phyloP scores from a whole-genome alignment of 306 rosid species.

The Cicer cuneatum region DNA sequence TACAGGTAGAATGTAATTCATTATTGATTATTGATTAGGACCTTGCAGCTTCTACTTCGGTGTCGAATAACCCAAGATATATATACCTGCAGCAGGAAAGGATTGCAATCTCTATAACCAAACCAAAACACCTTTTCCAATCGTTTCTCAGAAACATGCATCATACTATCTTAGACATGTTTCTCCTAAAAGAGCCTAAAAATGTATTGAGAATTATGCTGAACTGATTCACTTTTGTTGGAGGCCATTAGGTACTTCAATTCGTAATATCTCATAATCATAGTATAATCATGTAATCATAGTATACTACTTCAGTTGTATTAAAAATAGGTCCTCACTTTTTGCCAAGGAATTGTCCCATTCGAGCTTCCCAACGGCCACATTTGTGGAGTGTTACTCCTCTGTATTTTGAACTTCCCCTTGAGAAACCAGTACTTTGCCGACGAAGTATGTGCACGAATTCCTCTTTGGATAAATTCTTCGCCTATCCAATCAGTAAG shows the following conservation, averaged over 20 bases:
- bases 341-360: constrained; percentile 99
- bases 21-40: constrained; percentile 77
- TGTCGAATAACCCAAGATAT: constrained; percentile 99
- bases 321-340: constrained; percentile 73
- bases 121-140: constrained; percentile 81
- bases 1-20: constrained; percentile 68
- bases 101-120: constrained; percentile 81
- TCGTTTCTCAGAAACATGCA: constrained; percentile 66
- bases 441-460: constrained; percentile 95
- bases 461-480: constrained; percentile 87
- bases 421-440: constrained; percentile 93
- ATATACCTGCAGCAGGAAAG: constrained; percentile 99
- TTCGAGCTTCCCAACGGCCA: constrained; percentile 99
- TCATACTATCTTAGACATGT: constrained; percentile 50
- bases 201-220: constrained; percentile 48
- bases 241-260: constrained; percentile 38
- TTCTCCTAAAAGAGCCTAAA: constrained; percentile 49
- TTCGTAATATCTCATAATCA: constrained; percentile 32
- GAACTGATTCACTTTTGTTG: constrained; percentile 45
- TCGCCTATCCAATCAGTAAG: constrained; percentile 57
- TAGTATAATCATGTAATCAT: not conserved
- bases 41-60: constrained; percentile 99
- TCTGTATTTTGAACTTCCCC: constrained; percentile 92
- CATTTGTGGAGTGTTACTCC: constrained; percentile 97
- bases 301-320: constrained; percentile 40